phyloP scores from a whole-genome alignment of 306 rosid species.

The Dalbergia cochinchinensis region DNA sequence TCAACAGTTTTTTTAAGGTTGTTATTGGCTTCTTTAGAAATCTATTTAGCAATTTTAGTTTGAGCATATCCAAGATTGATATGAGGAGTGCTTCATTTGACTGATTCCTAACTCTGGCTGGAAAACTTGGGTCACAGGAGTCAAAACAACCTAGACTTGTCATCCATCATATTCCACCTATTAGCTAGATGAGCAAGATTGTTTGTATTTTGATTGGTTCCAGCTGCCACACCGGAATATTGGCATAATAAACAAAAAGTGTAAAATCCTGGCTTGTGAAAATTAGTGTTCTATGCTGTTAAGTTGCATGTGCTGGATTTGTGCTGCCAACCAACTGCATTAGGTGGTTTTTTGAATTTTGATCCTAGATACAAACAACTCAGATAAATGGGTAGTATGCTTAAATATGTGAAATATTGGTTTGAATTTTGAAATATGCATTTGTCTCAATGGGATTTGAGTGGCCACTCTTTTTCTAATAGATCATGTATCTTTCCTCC shows the following conservation, averaged over 20 bases:
- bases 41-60: slow-evolving; percentile 29
- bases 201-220: not conserved
- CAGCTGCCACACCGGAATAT: not conserved
- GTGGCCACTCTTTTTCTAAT: slow-evolving; percentile 2
- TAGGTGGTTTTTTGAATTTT: slow-evolving; percentile 7
- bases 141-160: not conserved
- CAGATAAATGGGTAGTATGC: not conserved
- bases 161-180: not conserved
- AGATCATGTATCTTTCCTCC: not conserved
- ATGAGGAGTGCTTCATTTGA: slow-evolving; percentile 36
- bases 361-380: not conserved
- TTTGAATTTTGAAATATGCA: slow-evolving; percentile 26
- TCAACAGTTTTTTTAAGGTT: not conserved
- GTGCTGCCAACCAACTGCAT: slow-evolving; percentile 5
- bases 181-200: not conserved
- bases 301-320: not conserved
- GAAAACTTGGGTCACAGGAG: not conserved
- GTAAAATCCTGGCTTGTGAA: not conserved
- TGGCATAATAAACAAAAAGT: not conserved
- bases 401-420: slow-evolving; percentile 4
- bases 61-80: slow-evolving; percentile 22
- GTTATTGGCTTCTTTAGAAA: slow-evolving; percentile 19
- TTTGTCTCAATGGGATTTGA: not conserved
- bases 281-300: not conserved
- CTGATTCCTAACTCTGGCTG: not conserved